Percentiles rank a stretch among this genome's conserved stretches.
phyloP scores from a whole-genome alignment of 768 basidiomycete genomes.

The Harrya chromipes region DNA sequence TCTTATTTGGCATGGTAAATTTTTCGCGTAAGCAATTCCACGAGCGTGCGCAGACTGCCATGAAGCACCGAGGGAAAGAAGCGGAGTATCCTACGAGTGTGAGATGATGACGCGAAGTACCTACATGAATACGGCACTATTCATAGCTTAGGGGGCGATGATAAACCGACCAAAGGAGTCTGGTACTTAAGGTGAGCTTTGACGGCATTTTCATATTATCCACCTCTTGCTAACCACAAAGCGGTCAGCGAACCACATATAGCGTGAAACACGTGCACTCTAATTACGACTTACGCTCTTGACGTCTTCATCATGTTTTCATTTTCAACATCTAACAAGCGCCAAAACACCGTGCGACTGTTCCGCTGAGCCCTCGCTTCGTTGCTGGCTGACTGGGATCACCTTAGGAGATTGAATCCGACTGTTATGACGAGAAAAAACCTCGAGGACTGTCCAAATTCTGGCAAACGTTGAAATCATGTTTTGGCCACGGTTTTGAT shows the following conservation, averaged over 20 bases:
- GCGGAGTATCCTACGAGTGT: constrained; percentile 1
- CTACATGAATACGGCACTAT: constrained; percentile 2
- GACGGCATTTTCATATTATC: background rate
- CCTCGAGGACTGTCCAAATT: constrained; percentile 5
- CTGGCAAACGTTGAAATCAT: constrained; percentile 18
- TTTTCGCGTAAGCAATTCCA: background rate
- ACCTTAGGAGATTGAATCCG: constrained; percentile 5
- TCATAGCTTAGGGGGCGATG: constrained; percentile 3
- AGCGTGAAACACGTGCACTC: background rate
- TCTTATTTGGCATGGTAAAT: too few species aligned
- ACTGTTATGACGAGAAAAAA: constrained; percentile 7
- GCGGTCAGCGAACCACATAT: background rate
- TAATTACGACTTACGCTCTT: constrained; percentile 1
- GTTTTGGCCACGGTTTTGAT: constrained; percentile 17
- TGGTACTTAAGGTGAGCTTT: constrained; percentile 4
- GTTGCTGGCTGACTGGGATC: background rate
- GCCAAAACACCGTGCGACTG: constrained; percentile 1
- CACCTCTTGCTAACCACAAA: background rate
- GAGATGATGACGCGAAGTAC: constrained; percentile 1
- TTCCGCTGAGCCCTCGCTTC: background rate
- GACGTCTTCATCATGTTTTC: constrained; percentile 9
- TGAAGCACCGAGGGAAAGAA: constrained; percentile 8
- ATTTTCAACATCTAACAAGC: background rate
- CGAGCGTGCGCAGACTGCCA: constrained; percentile 2
- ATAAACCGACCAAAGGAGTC: background rate